Evolutionary conservation across 129 eudicot species (phyloP).

Genomic region (Scalesia atractyloides): DNA sequence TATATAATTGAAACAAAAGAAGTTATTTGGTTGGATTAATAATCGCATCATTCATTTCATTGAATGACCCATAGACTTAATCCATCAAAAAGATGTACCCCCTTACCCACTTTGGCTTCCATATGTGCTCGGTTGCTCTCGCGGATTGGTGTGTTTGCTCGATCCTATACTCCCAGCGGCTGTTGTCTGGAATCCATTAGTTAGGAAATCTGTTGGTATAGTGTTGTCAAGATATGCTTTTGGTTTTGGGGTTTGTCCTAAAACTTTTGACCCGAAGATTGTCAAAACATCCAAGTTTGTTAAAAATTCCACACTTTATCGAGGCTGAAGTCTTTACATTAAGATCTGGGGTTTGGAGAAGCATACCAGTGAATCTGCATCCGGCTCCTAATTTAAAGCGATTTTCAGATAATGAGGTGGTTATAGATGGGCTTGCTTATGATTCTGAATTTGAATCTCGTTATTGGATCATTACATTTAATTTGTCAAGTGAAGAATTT

Average conservation of each 20-base stretch:
- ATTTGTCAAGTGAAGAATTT: not conserved
- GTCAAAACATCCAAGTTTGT: not conserved
- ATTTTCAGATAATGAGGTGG: not conserved
- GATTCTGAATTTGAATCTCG: not conserved
- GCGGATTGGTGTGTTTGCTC: not conserved
- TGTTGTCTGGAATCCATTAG: not conserved
- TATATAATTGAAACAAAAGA: too few species aligned
- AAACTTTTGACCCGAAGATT: not conserved
- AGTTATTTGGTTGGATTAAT: too few species aligned
- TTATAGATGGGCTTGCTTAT: not conserved
- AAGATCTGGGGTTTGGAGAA: not conserved
- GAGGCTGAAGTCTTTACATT: not conserved
- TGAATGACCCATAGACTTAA: too few species aligned
- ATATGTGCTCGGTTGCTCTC: not conserved
- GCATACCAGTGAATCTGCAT: not conserved
- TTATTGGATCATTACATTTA: not conserved
- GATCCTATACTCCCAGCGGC: not conserved
- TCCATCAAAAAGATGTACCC: too few species aligned
- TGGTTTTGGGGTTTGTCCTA: conserved; percentile 3
- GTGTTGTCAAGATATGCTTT: not conserved
- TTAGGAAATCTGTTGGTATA: not conserved
- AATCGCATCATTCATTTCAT: too few species aligned
- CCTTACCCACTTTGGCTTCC: not conserved
- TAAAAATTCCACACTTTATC: too few species aligned
- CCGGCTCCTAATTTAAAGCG: not conserved